Percentiles rank a stretch among this genome's conserved stretches.
These are phyloP conservation scores for Davidsoniella virescens DNA, from an alignment of 2,329 filamentous ascomycete species.

Conservation along the genomic window DNA sequence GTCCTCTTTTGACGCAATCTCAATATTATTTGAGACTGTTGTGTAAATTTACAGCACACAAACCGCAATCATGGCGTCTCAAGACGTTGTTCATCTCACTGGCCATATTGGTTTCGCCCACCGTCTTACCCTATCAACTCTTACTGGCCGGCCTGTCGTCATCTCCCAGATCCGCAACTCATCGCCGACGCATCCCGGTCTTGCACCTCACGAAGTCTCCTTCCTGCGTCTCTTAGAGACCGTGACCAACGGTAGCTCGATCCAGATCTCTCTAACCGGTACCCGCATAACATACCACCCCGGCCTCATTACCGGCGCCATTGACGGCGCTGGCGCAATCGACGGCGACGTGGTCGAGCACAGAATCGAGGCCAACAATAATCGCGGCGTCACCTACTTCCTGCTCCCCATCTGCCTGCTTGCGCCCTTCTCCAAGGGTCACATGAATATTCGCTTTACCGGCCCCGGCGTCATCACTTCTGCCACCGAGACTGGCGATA, in stretches of 20 bases:
- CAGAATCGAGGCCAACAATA: constrained; percentile 59
- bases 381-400: constrained; percentile 78
- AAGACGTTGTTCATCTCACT: constrained; percentile 53
- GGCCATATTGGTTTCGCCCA: constrained; percentile 69
- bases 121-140: constrained; percentile 74
- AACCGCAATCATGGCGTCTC: constrained; percentile 25
- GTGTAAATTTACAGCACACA: background rate
- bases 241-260: constrained; percentile 84
- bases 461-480: constrained; percentile 88
- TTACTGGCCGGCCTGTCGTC: constrained; percentile 77
- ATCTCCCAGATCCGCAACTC: constrained; percentile 86
- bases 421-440: constrained; percentile 81
- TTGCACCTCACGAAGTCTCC: constrained; percentile 84
- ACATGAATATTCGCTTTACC: constrained; percentile 77
- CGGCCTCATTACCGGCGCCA: constrained; percentile 76
- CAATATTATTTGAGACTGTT: background rate
- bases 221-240: constrained; percentile 88
- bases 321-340: constrained; percentile 55
- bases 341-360: constrained; percentile 65
- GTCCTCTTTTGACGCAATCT: background rate
- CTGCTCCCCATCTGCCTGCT: constrained; percentile 76
- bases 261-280: constrained; percentile 93
- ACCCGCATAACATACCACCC: constrained; percentile 86
- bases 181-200: constrained; percentile 72
- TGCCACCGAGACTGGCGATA: constrained; percentile 66